A percentile compares a stretch with the other conserved stretches of the same genome.
Evolutionary conservation across 129 eudicot species (phyloP).

Genomic region (Saussurea involucrata): DNA sequence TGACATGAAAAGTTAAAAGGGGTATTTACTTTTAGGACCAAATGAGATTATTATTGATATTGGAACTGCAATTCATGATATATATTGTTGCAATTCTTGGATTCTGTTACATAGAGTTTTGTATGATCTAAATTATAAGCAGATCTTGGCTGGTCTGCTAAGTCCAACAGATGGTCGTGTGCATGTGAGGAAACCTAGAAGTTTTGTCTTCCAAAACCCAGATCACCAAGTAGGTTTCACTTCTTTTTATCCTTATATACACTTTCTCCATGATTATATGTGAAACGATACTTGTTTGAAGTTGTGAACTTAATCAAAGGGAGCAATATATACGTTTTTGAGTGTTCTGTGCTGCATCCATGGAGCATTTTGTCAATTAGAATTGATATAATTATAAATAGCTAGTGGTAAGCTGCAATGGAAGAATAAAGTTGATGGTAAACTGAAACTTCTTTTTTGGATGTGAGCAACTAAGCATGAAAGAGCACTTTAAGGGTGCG

Average conservation of each 20-base stretch:
- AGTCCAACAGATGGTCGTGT: conserved; percentile 60
- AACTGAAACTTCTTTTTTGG: too few relatives aligned
- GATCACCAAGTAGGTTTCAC: conserved; percentile 85
- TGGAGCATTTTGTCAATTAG: too few relatives aligned
- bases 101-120: neutral
- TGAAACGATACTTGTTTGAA: too few relatives aligned
- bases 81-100: neutral
- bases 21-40: neutral
- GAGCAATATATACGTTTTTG: too few relatives aligned
- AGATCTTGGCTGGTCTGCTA: conserved; percentile 85
- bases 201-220: conserved; percentile 87
- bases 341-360: neutral
- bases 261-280: too few relatives aligned
- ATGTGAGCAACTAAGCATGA: too few relatives aligned
- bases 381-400: too few relatives aligned
- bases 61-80: neutral
- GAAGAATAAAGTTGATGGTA: too few relatives aligned
- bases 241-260: neutral
- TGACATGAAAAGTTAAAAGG: too few relatives aligned
- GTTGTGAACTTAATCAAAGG: too few relatives aligned
- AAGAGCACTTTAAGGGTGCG: too few relatives aligned
- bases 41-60: neutral
- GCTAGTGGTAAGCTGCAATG: too few relatives aligned
- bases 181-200: conserved; percentile 69
- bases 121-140: conserved; percentile 6